A percentile compares a stretch with the other conserved stretches of the same genome.
These are phyloP conservation scores for Gardenia jasminoides DNA, from an alignment of 257 asterid species.

Conservation along the genomic window DNA sequence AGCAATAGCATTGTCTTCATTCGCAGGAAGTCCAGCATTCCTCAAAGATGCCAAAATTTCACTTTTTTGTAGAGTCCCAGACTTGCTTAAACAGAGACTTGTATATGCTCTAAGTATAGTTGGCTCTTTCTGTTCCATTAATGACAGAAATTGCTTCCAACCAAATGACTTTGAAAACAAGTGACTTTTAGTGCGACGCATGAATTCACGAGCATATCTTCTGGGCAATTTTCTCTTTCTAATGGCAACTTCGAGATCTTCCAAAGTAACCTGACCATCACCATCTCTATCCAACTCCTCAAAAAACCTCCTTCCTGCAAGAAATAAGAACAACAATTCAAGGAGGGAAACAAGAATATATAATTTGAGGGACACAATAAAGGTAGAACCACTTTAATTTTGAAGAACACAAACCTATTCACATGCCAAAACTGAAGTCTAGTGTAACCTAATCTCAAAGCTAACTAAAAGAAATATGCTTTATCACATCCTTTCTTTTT, in stretches of 20 bases:
- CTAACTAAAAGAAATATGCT: not conserved
- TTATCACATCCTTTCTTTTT: not conserved
- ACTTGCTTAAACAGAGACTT: constrained; percentile 94
- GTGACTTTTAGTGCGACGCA: constrained; percentile 88
- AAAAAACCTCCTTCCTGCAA: constrained; percentile 89
- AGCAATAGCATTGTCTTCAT: constrained; percentile 98
- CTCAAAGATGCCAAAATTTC: constrained; percentile 83
- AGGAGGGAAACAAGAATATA: not conserved
- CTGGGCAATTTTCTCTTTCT: constrained; percentile 90
- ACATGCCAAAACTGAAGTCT: not conserved
- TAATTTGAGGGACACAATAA: not conserved
- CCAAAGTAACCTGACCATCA: constrained; percentile 95
- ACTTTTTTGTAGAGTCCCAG: constrained; percentile 90
- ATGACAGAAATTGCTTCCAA: constrained; percentile 91
- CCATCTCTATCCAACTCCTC: constrained; percentile 97
- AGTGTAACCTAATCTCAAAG: not conserved
- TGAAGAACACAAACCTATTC: not conserved
- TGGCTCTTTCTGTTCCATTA: constrained; percentile 99
- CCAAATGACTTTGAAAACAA: constrained; percentile 92
- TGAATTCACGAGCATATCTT: constrained; percentile 90
- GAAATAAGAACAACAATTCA: constrained; percentile 5
- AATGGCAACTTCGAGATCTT: constrained; percentile 95
- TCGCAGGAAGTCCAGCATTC: constrained; percentile 96
- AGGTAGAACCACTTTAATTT: not conserved
- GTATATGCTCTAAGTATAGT: constrained; percentile 97